phyloP scores from a whole-genome alignment of 352 stramenopile species.

The Phytophthora pinifolia region DNA sequence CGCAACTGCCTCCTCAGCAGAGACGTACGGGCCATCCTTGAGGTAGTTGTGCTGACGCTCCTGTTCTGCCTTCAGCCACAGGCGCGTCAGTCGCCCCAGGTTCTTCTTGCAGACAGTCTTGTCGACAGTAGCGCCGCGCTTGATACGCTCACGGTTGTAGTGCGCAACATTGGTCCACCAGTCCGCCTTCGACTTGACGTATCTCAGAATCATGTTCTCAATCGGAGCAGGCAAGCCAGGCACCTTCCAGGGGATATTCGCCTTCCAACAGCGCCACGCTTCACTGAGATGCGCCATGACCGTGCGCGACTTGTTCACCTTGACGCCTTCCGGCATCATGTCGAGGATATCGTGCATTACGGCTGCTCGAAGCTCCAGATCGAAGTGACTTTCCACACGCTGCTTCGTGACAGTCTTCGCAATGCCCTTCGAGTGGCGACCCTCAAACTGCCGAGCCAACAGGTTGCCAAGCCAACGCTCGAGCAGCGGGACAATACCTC shows the following conservation, averaged over 20 bases:
- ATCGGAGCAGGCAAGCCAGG: slow-evolving; percentile 98
- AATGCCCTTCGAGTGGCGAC: slow-evolving; percentile 97
- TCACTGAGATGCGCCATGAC: slow-evolving; percentile 99
- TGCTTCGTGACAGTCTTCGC: slow-evolving; percentile 99
- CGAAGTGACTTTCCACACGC: slow-evolving; percentile 99
- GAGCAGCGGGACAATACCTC: slow-evolving; percentile 98
- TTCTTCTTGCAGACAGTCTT: slow-evolving; percentile 99
- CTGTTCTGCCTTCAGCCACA: slow-evolving; percentile 99
- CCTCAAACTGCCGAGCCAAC: slow-evolving; percentile 99
- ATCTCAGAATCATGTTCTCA: slow-evolving; percentile 99
- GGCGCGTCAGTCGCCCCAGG: slow-evolving; percentile 96
- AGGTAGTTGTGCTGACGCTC: slow-evolving; percentile 99
- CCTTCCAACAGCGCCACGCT: slow-evolving; percentile 98
- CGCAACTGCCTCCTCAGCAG: slow-evolving; percentile 98
- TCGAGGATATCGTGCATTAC: slow-evolving; percentile 99
- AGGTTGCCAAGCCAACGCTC: slow-evolving; percentile 99
- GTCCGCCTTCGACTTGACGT: slow-evolving; percentile 99
- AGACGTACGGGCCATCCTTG: slow-evolving; percentile 99
- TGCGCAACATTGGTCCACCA: slow-evolving; percentile 99
- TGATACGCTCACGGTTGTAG: slow-evolving; percentile 99
- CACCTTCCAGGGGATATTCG: slow-evolving; percentile 99
- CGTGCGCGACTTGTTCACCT: slow-evolving; percentile 98
- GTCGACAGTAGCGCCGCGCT: slow-evolving; percentile 98
- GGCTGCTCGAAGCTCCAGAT: slow-evolving; percentile 98
- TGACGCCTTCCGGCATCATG: slow-evolving; percentile 99